phyloP scores from a whole-genome alignment of 768 basidiomycete species.

The Boletus speciosus region DNA sequence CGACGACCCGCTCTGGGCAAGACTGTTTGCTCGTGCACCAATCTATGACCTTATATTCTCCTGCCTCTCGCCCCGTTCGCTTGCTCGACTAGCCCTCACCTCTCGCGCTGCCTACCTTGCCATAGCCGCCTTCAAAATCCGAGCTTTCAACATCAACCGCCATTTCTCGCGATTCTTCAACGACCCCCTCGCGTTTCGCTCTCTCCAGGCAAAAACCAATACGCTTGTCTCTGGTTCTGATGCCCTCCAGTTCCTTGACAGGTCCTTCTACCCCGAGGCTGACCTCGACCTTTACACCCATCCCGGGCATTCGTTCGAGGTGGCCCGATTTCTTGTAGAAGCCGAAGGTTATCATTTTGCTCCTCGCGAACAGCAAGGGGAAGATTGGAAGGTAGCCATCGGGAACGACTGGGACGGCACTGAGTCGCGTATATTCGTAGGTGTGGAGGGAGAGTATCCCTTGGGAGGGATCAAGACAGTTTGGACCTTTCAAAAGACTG shows the following conservation, averaged over 20 bases:
- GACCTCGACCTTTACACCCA: conserved; percentile 53
- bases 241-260: conserved; percentile 51
- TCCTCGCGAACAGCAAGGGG: conserved; percentile 20
- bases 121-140: conserved; percentile 18
- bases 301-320: conserved; percentile 25
- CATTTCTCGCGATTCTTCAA: conserved; percentile 38
- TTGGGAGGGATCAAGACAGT: conserved; percentile 6
- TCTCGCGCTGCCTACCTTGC: conserved; percentile 17
- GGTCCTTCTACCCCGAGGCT: conserved; percentile 40
- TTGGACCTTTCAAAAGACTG: conserved; percentile 24
- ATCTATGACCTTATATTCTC: conserved; percentile 22
- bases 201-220: conserved; percentile 40
- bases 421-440: not conserved
- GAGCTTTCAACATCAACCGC: conserved; percentile 35
- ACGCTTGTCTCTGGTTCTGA: conserved; percentile 52
- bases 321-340: conserved; percentile 35
- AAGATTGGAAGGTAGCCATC: conserved; percentile 12
- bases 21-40: conserved; percentile 15
- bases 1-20: not conserved
- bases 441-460: not conserved
- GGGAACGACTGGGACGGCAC: conserved; percentile 19
- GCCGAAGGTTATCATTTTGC: conserved; percentile 30
- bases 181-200: conserved; percentile 39
- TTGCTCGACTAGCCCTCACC: conserved; percentile 21
- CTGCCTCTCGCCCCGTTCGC: conserved; percentile 22